Evolutionary conservation across 495 filamentous ascomycete species (phyloP).

Genomic region (Neurospora sp.): DNA sequence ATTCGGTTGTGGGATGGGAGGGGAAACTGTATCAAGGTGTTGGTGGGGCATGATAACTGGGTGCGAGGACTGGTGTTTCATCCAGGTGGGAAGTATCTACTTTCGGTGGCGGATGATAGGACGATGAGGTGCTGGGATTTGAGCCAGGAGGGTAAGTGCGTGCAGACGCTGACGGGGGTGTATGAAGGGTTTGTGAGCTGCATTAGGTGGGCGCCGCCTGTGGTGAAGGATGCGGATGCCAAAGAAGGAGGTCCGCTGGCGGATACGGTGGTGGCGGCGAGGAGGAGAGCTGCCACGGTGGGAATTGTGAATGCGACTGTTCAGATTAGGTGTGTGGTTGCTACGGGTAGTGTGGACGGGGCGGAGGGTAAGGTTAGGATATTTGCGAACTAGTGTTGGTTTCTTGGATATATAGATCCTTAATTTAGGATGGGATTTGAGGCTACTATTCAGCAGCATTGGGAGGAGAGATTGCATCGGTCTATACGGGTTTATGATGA

Average conservation of each 20-base stretch:
- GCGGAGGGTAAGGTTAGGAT: slow-evolving; percentile 8
- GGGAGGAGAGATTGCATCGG: background rate
- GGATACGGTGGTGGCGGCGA: background rate
- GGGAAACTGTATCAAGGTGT: slow-evolving; percentile 72
- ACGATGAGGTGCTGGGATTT: slow-evolving; percentile 90
- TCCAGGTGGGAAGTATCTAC: slow-evolving; percentile 80
- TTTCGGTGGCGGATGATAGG: slow-evolving; percentile 77
- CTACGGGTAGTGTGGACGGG: slow-evolving; percentile 10
- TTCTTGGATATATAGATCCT: background rate
- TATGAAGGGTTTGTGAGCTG: slow-evolving; percentile 13
- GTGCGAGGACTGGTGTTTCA: slow-evolving; percentile 76
- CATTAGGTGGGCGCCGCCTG: slow-evolving; percentile 6
- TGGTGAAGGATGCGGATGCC: slow-evolving; percentile 3
- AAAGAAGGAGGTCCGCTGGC: background rate
- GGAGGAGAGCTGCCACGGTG: background rate
- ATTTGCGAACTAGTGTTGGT: slow-evolving; percentile 1
- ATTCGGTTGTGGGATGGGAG: slow-evolving; percentile 81
- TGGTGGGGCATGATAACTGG: slow-evolving; percentile 91
- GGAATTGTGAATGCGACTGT: background rate
- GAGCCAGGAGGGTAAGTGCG: slow-evolving; percentile 77
- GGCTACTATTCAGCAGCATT: background rate
- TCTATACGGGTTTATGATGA: background rate
- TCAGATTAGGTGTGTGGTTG: slow-evolving; percentile 7
- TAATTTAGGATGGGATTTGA: background rate
- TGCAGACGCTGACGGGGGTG: slow-evolving; percentile 37